These are phyloP conservation scores for Thalia dealbata DNA, from an alignment of 176 grass and related monocot species.

Conservation along the genomic window DNA sequence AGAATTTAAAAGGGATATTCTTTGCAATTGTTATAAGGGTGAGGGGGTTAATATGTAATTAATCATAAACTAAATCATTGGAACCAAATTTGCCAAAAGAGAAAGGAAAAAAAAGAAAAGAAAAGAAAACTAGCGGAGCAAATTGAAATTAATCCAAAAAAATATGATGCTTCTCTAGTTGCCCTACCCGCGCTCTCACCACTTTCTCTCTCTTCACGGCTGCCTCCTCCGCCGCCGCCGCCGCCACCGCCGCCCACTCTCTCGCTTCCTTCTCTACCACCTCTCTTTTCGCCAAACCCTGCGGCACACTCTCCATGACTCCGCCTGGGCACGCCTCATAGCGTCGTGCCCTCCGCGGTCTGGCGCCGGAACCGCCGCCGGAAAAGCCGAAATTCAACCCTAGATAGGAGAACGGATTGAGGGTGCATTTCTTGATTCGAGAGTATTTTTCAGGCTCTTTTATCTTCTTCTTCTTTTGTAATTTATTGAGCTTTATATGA, in stretches of 20 bases:
- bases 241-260: neutral
- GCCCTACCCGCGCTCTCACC: too few relatives aligned
- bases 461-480: neutral
- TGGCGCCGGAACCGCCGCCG: neutral
- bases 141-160: too few relatives aligned
- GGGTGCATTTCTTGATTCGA: neutral
- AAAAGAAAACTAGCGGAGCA: too few relatives aligned
- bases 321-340: too few relatives aligned
- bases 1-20: too few relatives aligned
- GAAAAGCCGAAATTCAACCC: neutral
- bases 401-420: neutral
- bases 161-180: too few relatives aligned
- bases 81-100: too few relatives aligned
- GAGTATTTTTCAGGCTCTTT: neutral
- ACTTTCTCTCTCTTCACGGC: neutral
- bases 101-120: too few relatives aligned
- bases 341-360: neutral
- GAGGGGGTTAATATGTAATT: too few relatives aligned
- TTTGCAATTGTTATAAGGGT: too few relatives aligned
- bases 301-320: too few relatives aligned
- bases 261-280: neutral
- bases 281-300: neutral
- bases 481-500: neutral
- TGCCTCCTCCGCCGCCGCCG: neutral
- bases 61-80: too few relatives aligned